Evolutionary conservation across 2,329 filamentous ascomycete species (phyloP), one percentile per base, ranked within the genome.

Genomic region (Nemania diffusa): DNA sequence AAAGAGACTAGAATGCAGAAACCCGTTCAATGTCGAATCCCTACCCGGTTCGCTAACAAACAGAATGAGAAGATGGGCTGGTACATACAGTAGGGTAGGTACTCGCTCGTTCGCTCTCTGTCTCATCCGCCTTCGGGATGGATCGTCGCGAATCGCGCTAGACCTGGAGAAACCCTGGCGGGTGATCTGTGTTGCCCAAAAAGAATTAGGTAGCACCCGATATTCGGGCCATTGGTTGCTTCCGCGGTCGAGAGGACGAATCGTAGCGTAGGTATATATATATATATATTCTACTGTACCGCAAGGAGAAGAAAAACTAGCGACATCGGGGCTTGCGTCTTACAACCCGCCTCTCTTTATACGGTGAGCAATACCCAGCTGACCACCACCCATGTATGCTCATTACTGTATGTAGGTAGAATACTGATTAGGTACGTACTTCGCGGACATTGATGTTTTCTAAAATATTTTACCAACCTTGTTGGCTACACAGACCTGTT

Each of bases 301-400:
- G 17, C 15, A 40, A 40, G 11, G 17, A 40, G 11, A 40, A 40
- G 11, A 40, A 17, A 40, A 15, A 40, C 2, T 5, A 15, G 37
- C 63, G 63, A 65, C 51, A 61, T 65, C 63, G 63, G 63, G 57
- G 37, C 42, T 17, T 34, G 32, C 8, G 32, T 40, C n/a, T n/a
- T n/a, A n/a, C n/a, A n/a, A n/a, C n/a, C n/a, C 11, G 15, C 37
- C 15, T 40, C 37, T 40, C 37, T 40, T 1, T 40, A 17, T 17
- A 40, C 5, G 37, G 37, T 40, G 17, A 40, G 62, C 50, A 60
- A 42, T 55, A 60, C 62, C 17, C 7, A 26, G 57, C 62, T 64
- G 55, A 53, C 44, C 17, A 53, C 61, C 8, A 40, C 34, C 5
- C 26, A 27, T 17, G 26, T 52, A 48, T n/a, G 32, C 3, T 5